Base-by-base conservation (phyloP, 2,329 filamentous ascomycete genomes). In the Calycina herbarum region DNA sequence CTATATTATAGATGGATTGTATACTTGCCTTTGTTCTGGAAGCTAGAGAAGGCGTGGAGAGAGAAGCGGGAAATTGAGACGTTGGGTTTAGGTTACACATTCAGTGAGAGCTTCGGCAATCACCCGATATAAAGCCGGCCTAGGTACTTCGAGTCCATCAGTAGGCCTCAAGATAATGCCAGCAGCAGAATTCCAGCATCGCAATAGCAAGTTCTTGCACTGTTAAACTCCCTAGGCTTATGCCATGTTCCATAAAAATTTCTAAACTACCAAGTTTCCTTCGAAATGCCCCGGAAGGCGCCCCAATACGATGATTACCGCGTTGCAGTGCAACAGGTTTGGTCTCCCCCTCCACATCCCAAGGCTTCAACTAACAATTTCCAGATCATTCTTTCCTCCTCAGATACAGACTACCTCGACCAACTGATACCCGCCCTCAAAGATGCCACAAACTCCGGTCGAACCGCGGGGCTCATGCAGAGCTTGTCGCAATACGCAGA, bases 351-450 rank as follows among this genome's bases (percentile, higher is more conserved):
- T 27, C 54, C 27, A 42, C 33, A 15, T 17, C 35, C 24, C 10
- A 17, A 13, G 13, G 5, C 45, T 15, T 5, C 64, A 40, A 62
- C 67, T 72, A 64, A 63, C n/a, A 71, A 66, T 8, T 17, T 27
- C 56, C n/a, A 99, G 93, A 96, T 98, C 71, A 94, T 97, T 68
- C 87, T 96, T 72, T 93, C 94, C 1, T 91, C 93, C 13, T 93
- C 94, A 27, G 94, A 98, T 75, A 86, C 90, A 60, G 95, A 99
- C 74, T 98, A 97, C 75, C 88, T 99, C 69, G 95, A 98, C 77
- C 94, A 97, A 76, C 82, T 99, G 61, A 97, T 98, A 59, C 94
- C 94, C 10, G 91, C 96, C 1, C 89, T 99, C 69, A 95, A 93
- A 81, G 94, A 97, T 84, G 93, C 92, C 71, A 88, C 92, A 68